Evolutionary conservation across 164 flowering plant genomes (phyloP), one percentile per base, ranked within the genome.

Genomic region (Umbilicus rupestris): DNA sequence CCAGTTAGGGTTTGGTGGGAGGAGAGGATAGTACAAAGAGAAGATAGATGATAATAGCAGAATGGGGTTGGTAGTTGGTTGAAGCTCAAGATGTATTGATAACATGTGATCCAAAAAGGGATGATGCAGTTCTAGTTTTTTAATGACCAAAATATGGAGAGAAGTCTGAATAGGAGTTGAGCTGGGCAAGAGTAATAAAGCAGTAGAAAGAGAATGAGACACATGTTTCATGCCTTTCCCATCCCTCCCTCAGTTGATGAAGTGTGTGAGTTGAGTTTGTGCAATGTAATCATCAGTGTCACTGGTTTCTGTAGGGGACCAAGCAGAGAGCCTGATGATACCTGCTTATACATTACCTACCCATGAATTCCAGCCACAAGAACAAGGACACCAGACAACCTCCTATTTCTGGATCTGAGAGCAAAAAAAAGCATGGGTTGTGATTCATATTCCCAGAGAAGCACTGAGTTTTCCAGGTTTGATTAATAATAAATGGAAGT

Each of bases 201-300:
- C 55, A 49, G 24, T 26, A n/a, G 55, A 49, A 49, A 20, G 55
- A 8, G 26, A 49, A 49, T 49, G 55, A n/a, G 11, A 8, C 7
- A 35, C 2, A 72, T 74, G 19, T 46, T 17, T 15, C 49, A 45
- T 45, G 49, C n/a, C 49, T 17, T 45, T n/a, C 49, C 1, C 49
- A 45, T 45, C 49, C 5, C 49, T 45, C 15, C 15, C 19, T 17
- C 19, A 15, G n/a, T 16, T 45, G 49, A 45, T 45, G 5, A 45
- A 45, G 49, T 45, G n/a, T 16, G 49, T 46, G 46, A 16, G 73
- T 90, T 88, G 73, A 87, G 84, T 17, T 42, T 42, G 16, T 42
- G n/a, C n/a, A n/a, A n/a, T n/a, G n/a, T n/a, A n/a, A n/a, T n/a
- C n/a, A n/a, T n/a, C n/a, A n/a, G n/a, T n/a, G n/a, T n/a, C n/a